Evolutionary conservation across 441 rosid genomes (phyloP), one percentile per base, ranked within the genome.

Genomic region (Mallotus repandus): DNA sequence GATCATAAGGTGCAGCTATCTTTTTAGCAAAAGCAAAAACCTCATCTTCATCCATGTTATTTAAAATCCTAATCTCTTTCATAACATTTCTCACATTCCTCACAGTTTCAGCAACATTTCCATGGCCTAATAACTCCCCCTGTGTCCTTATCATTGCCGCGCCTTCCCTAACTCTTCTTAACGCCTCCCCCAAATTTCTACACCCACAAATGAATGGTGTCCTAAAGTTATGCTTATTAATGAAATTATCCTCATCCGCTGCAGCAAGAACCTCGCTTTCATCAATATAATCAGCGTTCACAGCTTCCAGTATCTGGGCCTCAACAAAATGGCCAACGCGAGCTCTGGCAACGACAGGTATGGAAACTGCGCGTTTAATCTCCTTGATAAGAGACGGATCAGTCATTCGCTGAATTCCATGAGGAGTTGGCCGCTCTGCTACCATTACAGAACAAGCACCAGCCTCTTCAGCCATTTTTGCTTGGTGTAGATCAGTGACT

Each of bases 301-400:
- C 54, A 18, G 87, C 83, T 65, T 91, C 97, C 76, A 94, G 77
- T 57, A 91, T 85, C 89, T 94, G 96, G 66, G 97, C 96, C 63
- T 94, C 97, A 1, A 89, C 95, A 69, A 92, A 91, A 84, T 94
- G 98, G 35, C 97, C 98, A 46, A 89, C 88, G 15, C 98, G 96
- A 41, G 88, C 88, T 14, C 82, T 85, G 8, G 82, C 91, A 76
- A 89, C 82, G 56, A 86, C 85, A 7, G 98, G 98, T 29, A 91
- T 67, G 7, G 96, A 85, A 48, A 88, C 85, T 0, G 84, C 84
- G 46, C 81, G 82, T 75, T 94, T 91, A 38, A 90, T 83, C 55
- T 81, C 86, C 79, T 88, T 90, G 55, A 91, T 73, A 1, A 90
- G 86, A 70, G 75, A 76, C 2, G 89, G 91, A 77, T 91, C 92